phyloP scores from a whole-genome alignment of 148 eudicot genomes.

The Amaranthus hypochondriacus region DNA sequence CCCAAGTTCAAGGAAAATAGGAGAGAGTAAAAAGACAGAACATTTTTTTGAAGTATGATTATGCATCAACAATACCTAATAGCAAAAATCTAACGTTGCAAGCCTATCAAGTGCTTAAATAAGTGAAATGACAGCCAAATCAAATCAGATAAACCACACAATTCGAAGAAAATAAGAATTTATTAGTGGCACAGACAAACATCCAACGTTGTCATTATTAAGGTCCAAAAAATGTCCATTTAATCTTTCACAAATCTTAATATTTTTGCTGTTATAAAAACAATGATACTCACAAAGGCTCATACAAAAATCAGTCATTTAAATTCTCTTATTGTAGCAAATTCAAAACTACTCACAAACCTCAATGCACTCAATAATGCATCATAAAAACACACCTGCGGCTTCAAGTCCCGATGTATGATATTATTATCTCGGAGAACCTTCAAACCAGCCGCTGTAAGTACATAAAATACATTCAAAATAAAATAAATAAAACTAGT shows the following conservation, averaged over 20 bases:
- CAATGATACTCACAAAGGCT: not conserved
- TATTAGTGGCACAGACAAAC: not conserved
- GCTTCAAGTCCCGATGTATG: constrained; percentile 93
- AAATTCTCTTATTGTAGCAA: not conserved
- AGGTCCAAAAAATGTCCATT: not conserved
- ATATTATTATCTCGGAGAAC: constrained; percentile 86
- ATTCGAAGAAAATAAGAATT: not conserved
- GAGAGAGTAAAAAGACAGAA: not conserved
- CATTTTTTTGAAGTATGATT: not conserved
- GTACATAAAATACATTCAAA: not conserved
- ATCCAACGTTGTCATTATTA: not conserved
- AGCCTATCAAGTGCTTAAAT: not conserved
- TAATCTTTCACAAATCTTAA: not conserved
- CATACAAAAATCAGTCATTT: no score
- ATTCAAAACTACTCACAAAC: constrained; percentile 5
- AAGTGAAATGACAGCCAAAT: not conserved
- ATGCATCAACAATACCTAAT: not conserved
- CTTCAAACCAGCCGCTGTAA: constrained; percentile 79
- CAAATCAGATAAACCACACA: not conserved
- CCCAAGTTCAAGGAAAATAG: no score
- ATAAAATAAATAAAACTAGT: constrained; percentile 15
- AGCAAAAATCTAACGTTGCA: not conserved
- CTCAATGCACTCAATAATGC: constrained; percentile 1
- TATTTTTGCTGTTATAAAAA: not conserved
- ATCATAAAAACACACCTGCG: constrained; percentile 51